Conservation (phyloP, 192 early-diverging fungal genomes). For the Coemansia sp. region DNA sequence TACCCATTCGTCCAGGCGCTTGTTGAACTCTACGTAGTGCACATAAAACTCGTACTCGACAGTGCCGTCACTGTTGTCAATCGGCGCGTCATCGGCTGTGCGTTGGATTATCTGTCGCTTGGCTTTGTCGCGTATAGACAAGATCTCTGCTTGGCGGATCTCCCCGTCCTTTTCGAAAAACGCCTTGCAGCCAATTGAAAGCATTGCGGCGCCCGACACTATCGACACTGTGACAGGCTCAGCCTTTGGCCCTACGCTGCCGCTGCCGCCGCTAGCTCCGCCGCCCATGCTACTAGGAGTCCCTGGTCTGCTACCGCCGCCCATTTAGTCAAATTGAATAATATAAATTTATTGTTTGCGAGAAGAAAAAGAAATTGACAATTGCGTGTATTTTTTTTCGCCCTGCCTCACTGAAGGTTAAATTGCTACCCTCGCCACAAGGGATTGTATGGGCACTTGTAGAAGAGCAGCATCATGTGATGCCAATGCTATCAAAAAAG, state of each 20-base stretch:
- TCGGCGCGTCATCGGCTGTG: conserved; percentile 50
- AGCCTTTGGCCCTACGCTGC: conserved; percentile 15
- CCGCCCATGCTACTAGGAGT: conserved; percentile 12
- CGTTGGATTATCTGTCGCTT: conserved; percentile 48
- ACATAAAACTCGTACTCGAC: conserved; percentile 82
- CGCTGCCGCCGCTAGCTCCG: neutral
- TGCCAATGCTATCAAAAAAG: conserved; percentile 7
- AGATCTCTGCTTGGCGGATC: conserved; percentile 81
- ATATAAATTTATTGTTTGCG: neutral
- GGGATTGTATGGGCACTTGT: neutral
- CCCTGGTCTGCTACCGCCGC: conserved; percentile 40
- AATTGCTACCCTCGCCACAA: neutral
- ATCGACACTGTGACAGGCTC: conserved; percentile 20
- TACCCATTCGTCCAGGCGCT: conserved; percentile 98
- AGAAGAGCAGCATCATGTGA: neutral
- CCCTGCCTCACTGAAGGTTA: neutral
- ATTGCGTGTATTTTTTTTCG: neutral
- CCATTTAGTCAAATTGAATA: conserved; percentile 10
- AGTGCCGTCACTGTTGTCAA: conserved; percentile 26
- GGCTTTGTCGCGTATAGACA: conserved; percentile 66
- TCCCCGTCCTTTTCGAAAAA: conserved; percentile 63
- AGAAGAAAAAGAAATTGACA: neutral
- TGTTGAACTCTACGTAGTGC: conserved; percentile 96
- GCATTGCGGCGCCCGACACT: conserved; percentile 23
- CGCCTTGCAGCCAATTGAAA: conserved; percentile 61